These are phyloP conservation scores for Platismatia glauca DNA, from an alignment of 495 filamentous ascomycete species.

Conservation along the genomic window DNA sequence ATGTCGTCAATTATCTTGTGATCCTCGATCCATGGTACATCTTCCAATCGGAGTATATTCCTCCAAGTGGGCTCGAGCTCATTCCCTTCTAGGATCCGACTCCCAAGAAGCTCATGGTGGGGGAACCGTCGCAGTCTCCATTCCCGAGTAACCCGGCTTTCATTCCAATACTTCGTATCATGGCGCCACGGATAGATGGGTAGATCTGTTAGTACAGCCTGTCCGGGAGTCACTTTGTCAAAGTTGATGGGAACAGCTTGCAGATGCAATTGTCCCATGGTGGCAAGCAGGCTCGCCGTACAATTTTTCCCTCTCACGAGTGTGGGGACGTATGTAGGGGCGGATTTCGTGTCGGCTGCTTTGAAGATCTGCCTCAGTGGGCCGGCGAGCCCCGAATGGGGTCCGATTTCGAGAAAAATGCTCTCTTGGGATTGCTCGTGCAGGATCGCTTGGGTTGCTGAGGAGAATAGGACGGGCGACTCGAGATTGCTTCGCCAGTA, in stretches of 20 bases:
- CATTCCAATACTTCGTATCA: slow-evolving; percentile 27
- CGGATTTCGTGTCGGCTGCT: background rate
- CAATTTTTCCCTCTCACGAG: background rate
- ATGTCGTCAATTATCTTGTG: slow-evolving; percentile 31
- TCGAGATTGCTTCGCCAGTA: slow-evolving; percentile 39
- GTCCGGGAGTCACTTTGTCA: background rate
- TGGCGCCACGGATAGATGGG: slow-evolving; percentile 36
- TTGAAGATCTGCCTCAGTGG: slow-evolving; percentile 46
- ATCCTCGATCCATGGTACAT: slow-evolving; percentile 20
- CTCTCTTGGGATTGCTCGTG: too few relatives aligned
- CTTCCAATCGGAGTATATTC: slow-evolving; percentile 29
- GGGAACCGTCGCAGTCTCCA: slow-evolving; percentile 26
- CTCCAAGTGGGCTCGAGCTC: slow-evolving; percentile 31
- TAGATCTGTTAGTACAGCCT: slow-evolving; percentile 23
- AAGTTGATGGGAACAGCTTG: slow-evolving; percentile 3
- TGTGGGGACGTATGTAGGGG: slow-evolving; percentile 4
- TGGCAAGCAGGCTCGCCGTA: background rate
- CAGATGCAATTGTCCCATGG: background rate
- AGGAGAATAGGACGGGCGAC: slow-evolving; percentile 31
- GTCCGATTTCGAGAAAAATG: slow-evolving; percentile 47
- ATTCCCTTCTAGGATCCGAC: slow-evolving; percentile 19
- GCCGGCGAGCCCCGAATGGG: slow-evolving; percentile 49
- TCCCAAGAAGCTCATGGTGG: slow-evolving; percentile 33
- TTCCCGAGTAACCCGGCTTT: slow-evolving; percentile 26
- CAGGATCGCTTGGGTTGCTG: slow-evolving; percentile 11